Conservation (phyloP, 768 basidiomycete species). For the Trametes villosa region DNA sequence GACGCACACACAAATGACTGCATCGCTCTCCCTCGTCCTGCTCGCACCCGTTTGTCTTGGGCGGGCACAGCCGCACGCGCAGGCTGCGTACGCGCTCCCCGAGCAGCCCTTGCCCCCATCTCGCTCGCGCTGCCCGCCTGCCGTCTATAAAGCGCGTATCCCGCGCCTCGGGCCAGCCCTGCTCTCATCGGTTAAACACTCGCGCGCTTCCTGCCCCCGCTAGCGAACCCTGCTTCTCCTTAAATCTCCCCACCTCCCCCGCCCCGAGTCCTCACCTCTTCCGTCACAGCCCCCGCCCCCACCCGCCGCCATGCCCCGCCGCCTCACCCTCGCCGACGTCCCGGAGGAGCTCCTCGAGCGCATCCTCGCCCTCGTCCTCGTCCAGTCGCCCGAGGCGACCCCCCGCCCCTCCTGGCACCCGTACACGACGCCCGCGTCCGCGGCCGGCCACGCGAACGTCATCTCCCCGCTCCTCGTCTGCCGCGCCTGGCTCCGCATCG, state of each 20-base stretch:
- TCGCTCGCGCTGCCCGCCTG: constrained; percentile 3
- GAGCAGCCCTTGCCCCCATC: constrained; percentile 14
- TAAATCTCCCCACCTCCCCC: constrained; percentile 13
- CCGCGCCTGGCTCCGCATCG: constrained; percentile 57
- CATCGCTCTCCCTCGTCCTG: not conserved
- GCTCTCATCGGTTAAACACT: constrained; percentile 18
- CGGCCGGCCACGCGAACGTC: constrained; percentile 26
- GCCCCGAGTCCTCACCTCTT: constrained; percentile 1
- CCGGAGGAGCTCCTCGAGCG: constrained; percentile 53
- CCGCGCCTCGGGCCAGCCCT: constrained; percentile 11
- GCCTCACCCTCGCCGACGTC: constrained; percentile 35
- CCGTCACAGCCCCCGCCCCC: not conserved
- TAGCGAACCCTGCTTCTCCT: constrained; percentile 1
- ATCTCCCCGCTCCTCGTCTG: constrained; percentile 55
- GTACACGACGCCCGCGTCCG: constrained; percentile 5
- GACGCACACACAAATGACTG: too few species aligned
- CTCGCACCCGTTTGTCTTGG: not conserved
- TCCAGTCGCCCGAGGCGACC: constrained; percentile 26
- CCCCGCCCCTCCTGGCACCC: constrained; percentile 31
- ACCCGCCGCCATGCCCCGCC: constrained; percentile 18
- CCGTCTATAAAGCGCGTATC: constrained; percentile 16
- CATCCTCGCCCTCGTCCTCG: constrained; percentile 43
- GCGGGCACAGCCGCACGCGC: not conserved
- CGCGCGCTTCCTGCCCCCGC: constrained; percentile 15
- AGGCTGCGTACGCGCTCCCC: constrained; percentile 6